Base-by-base conservation (phyloP, 164 flowering plant genomes). In the Euptelea pleiosperma region DNA sequence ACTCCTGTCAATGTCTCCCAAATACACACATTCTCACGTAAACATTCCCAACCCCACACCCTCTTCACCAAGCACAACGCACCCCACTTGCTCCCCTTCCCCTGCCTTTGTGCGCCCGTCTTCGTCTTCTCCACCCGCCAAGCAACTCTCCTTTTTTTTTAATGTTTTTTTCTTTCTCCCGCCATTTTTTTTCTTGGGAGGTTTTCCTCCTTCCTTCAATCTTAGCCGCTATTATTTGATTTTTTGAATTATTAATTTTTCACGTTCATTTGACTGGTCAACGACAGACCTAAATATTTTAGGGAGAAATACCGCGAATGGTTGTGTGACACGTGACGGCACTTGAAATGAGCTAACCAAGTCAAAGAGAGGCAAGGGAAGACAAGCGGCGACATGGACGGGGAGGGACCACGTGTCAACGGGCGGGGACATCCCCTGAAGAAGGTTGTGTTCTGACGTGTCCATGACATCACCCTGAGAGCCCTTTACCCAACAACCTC, bases 1-100 rank as follows among this genome's bases (percentile, higher is more conserved):
- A 60, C 63, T 55, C 59, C 64, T 76, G 74, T 79, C 64, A 63
- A 22, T 77, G 82, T 77, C 83, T 73, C 81, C 83, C 75, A 63
- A 24, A 29, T 36, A 55, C 67, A 64, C 71, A 70, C 70, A 67
- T 58, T 63, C 72, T 43, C 65, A 53, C 16, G 52, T 53, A 46
- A 56, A 70, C 77, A 74, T 74, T 75, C 76, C 76, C 71, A 57
- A 71, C 37, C 45, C 62, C 64, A 35, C 64, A 4, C 47, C 21
- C 40, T n/a, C 55, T 28, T 24, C 79, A 62, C 67, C 73, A 77
- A 79, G 77, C 83, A 82, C 81, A 33, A 74, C 28, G 73, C 71
- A 5, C 33, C 73, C 79, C 77, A 71, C 77, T 69, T 65, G 77
- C 70, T 58, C 55, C 12, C 67, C 70, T 65, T n/a, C n/a, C 67